Conservation (phyloP, 805 yeast genomes). For the Starmerella apis region DNA sequence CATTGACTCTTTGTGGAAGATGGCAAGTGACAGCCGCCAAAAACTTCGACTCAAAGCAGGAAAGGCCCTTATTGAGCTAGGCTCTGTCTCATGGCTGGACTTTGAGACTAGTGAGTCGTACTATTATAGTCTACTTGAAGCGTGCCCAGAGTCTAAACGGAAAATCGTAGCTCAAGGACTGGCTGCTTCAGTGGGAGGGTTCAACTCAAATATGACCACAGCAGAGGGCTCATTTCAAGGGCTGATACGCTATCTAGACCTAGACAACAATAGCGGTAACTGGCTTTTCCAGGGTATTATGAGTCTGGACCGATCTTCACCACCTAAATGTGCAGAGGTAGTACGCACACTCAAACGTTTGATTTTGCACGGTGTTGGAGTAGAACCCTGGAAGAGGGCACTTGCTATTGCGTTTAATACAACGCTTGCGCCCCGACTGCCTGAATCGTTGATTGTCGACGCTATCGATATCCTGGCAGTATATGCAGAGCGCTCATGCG, state of each 20-base stretch:
- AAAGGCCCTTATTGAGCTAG: conserved; percentile 31
- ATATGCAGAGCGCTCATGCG: conserved; percentile 4
- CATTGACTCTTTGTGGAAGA: conserved; percentile 37
- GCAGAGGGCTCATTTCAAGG: conserved; percentile 8
- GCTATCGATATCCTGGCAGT: conserved; percentile 18
- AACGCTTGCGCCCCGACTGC: conserved; percentile 42
- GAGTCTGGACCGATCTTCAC: conserved; percentile 6
- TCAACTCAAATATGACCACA: conserved; percentile 6
- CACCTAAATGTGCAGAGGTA: background rate
- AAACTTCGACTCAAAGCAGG: conserved; percentile 40
- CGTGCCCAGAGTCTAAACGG: background rate
- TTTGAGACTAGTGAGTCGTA: conserved; percentile 4
- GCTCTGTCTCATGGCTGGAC: background rate
- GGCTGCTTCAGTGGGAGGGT: conserved; percentile 17
- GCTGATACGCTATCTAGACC: conserved; percentile 1
- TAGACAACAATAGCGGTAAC: background rate
- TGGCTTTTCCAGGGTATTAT: conserved; percentile 11
- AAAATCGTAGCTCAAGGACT: conserved; percentile 19
- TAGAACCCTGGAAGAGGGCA: conserved; percentile 28
- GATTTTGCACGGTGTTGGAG: background rate
- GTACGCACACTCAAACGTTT: conserved; percentile 12
- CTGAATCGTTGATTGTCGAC: conserved; percentile 24
- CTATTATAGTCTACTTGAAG: background rate
- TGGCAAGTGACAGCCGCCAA: conserved; percentile 56
- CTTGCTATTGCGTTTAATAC: conserved; percentile 45